Conservation (phyloP, 169 alveolate species). For the Perkinsus marinus region DNA sequence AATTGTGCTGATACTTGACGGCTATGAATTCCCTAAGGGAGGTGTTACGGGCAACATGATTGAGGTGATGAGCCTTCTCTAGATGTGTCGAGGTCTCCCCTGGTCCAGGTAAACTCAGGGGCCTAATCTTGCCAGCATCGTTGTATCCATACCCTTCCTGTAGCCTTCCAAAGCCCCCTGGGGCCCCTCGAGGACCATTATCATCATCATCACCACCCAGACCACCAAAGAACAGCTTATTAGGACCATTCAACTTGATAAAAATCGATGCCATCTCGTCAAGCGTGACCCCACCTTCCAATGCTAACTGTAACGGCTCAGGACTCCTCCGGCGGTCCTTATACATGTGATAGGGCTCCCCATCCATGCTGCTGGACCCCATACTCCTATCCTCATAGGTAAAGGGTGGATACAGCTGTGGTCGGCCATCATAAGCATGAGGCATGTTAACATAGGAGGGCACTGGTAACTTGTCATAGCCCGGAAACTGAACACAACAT, state of each 20-base stretch:
- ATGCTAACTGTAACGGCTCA: neutral
- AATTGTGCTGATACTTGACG: neutral
- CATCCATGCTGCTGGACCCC: neutral
- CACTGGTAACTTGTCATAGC: neutral
- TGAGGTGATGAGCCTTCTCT: neutral
- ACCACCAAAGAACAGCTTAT: neutral
- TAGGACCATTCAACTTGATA: neutral
- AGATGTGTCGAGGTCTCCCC: neutral
- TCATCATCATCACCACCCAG: neutral
- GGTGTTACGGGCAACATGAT: neutral
- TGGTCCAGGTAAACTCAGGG: neutral
- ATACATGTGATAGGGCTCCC: neutral
- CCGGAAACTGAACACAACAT: neutral
- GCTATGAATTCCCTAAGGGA: neutral
- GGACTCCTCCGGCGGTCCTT: neutral
- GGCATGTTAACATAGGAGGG: neutral
- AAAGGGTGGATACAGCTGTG: neutral
- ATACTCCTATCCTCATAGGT: neutral
- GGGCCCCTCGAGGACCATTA: neutral
- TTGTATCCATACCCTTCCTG: neutral
- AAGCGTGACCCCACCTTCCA: neutral
- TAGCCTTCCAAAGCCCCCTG: neutral
- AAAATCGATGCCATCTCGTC: neutral
- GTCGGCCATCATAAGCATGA: neutral
- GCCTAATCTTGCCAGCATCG: neutral